These are phyloP conservation scores for Fusarium liriodendri DNA, from an alignment of 2,329 filamentous ascomycete species.

Conservation along the genomic window DNA sequence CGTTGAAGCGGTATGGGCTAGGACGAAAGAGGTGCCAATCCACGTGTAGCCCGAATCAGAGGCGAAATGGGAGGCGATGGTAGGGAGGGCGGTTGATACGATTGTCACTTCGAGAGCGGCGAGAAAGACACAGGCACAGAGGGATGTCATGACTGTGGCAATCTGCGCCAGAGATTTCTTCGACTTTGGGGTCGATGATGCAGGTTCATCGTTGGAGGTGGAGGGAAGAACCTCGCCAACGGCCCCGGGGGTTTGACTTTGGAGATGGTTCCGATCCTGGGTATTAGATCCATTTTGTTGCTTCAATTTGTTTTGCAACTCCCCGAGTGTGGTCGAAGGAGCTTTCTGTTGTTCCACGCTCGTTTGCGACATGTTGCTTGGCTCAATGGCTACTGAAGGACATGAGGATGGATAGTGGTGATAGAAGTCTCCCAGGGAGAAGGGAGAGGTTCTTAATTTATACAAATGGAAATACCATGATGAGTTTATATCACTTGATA, in stretches of 20 bases:
- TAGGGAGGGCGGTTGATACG: conserved; percentile 70
- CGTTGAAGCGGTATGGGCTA: conserved; percentile 74
- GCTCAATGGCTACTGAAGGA: not conserved
- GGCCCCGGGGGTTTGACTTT: not conserved
- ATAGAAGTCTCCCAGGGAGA: not conserved
- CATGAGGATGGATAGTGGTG: not conserved
- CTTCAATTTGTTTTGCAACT: not conserved
- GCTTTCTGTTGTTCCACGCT: not conserved
- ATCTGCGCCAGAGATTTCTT: conserved; percentile 34
- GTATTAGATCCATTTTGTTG: not conserved
- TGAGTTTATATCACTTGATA: not conserved
- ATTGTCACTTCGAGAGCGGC: conserved; percentile 66
- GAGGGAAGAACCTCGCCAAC: not conserved
- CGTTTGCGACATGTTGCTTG: conserved; percentile 26
- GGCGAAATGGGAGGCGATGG: conserved; percentile 67
- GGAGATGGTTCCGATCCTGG: too few relatives aligned
- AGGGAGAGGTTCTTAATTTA: not conserved
- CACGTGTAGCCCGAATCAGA: conserved; percentile 78
- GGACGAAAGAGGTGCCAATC: conserved; percentile 80
- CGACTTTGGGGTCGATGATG: not conserved
- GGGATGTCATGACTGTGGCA: conserved; percentile 50
- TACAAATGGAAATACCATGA: not conserved
- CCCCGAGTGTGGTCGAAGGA: not conserved
- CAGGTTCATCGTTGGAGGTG: not conserved
- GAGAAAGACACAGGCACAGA: conserved; percentile 56